Percentiles rank a stretch among this genome's conserved stretches.
These are phyloP conservation scores for Colletotrichum cuscutae DNA, from an alignment of 2,329 filamentous ascomycete genomes.

Conservation along the genomic window DNA sequence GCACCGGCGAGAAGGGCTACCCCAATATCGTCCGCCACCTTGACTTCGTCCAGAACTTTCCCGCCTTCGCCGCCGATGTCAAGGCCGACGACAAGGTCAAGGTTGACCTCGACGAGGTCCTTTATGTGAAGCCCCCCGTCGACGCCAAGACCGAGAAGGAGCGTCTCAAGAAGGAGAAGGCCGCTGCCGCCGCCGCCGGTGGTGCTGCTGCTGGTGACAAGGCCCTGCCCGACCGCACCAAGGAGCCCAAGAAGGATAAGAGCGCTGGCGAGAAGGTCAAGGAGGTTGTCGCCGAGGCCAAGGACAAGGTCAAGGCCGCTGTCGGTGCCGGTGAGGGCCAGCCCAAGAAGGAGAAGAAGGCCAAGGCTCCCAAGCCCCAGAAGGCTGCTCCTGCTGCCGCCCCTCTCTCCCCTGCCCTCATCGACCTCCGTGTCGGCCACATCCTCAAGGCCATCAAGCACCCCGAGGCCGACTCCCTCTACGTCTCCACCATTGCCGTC, in stretches of 20 bases:
- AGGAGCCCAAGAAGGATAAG: conserved; percentile 67
- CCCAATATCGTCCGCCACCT: conserved; percentile 92
- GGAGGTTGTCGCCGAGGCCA: conserved; percentile 57
- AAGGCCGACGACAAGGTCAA: conserved; percentile 78
- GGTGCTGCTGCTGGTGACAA: conserved; percentile 58
- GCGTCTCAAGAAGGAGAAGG: conserved; percentile 96
- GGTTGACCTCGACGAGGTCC: conserved; percentile 82
- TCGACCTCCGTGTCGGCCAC: conserved; percentile 96
- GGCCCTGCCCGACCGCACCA: conserved; percentile 68
- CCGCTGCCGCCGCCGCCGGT: conserved; percentile 64
- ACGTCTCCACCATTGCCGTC: conserved; percentile 94
- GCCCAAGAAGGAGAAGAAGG: conserved; percentile 88
- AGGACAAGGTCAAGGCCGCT: conserved; percentile 59
- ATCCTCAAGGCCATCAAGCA: conserved; percentile 96
- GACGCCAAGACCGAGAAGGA: conserved; percentile 97
- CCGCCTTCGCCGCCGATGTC: conserved; percentile 77
- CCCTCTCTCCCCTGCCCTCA: conserved; percentile 83
- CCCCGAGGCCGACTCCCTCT: conserved; percentile 96
- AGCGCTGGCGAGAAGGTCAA: conserved; percentile 60
- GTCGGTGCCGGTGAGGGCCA: conserved; percentile 50
- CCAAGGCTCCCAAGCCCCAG: conserved; percentile 82
- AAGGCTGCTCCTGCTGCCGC: conserved; percentile 76
- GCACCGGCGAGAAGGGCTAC: conserved; percentile 87
- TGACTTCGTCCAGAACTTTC: conserved; percentile 94
- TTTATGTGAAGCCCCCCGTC: conserved; percentile 88